These are phyloP conservation scores for Hypocrella siamensis DNA, from an alignment of 2,329 filamentous ascomycete genomes.

Conservation along the genomic window DNA sequence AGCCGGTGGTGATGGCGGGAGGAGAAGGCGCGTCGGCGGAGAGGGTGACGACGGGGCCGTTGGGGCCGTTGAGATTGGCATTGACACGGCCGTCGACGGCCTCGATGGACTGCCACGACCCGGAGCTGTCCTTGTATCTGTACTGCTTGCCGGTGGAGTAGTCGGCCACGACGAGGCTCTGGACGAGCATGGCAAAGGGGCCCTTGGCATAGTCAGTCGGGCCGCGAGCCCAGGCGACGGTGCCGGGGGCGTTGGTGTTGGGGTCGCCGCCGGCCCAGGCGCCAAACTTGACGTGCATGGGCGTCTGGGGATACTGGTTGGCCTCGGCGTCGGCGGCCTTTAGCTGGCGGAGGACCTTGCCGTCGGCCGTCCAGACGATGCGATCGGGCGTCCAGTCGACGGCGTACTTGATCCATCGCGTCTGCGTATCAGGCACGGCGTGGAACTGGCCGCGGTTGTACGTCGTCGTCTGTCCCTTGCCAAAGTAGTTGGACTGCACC, in stretches of 20 bases:
- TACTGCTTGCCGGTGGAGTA: conserved; percentile 88
- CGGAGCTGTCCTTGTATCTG: conserved; percentile 62
- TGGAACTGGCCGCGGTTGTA: conserved; percentile 84
- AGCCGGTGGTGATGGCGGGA: conserved; percentile 43
- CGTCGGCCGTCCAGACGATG: conserved; percentile 77
- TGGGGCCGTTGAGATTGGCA: conserved; percentile 42
- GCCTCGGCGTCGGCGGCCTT: conserved; percentile 50
- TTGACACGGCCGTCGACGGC: conserved; percentile 68
- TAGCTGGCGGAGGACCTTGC: conserved; percentile 60
- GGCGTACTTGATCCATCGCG: conserved; percentile 68
- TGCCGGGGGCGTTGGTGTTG: conserved; percentile 55
- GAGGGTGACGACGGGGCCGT: conserved; percentile 31
- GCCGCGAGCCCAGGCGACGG: conserved; percentile 79
- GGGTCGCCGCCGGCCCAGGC: conserved; percentile 85
- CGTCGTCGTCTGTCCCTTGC: conserved; percentile 71
- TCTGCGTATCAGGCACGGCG: conserved; percentile 50
- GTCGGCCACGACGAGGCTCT: conserved; percentile 63
- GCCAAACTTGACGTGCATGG: conserved; percentile 88
- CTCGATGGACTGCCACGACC: conserved; percentile 67
- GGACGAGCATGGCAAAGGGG: conserved; percentile 75
- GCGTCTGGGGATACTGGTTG: conserved; percentile 81
- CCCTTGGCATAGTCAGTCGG: conserved; percentile 69
- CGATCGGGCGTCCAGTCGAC: conserved; percentile 81
- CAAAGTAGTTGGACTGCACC: conserved; percentile 96
- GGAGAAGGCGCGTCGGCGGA: conserved; percentile 33